A percentile compares a stretch with the other conserved stretches of the same genome.
These are phyloP conservation scores for Davidsoniella australis DNA, from an alignment of 2,329 filamentous ascomycete genomes.

Conservation along the genomic window DNA sequence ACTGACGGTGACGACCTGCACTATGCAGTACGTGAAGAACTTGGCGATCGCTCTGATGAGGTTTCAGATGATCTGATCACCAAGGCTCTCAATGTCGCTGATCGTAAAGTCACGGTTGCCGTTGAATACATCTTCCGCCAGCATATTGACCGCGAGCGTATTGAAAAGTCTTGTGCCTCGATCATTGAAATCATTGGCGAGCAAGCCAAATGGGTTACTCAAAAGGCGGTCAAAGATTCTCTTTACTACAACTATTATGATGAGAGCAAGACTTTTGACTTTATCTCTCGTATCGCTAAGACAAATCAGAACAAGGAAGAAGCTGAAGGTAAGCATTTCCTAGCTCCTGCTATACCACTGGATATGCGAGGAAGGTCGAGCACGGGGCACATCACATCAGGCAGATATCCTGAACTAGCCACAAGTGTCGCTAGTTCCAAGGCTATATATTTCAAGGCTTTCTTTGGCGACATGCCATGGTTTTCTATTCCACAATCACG, in stretches of 20 bases:
- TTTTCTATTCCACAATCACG: constrained; percentile 51
- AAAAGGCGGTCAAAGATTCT: constrained; percentile 56
- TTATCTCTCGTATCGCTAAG: constrained; percentile 39
- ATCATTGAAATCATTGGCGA: constrained; percentile 28
- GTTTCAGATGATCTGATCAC: constrained; percentile 8
- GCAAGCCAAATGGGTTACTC: constrained; percentile 29
- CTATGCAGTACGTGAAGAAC: constrained; percentile 1
- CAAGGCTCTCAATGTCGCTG: not conserved
- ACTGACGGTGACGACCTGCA: constrained; percentile 1
- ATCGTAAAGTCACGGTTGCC: not conserved
- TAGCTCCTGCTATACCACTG: not conserved
- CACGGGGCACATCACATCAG: too few species aligned
- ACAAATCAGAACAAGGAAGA: constrained; percentile 26
- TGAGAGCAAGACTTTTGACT: constrained; percentile 58
- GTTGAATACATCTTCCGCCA: constrained; percentile 7
- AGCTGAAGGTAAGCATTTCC: constrained; percentile 24
- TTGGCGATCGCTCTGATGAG: constrained; percentile 8
- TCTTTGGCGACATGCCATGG: constrained; percentile 82
- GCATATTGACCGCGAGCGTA: constrained; percentile 6
- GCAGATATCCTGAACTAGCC: not conserved
- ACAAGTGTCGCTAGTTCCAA: not conserved
- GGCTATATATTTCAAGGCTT: constrained; percentile 20
- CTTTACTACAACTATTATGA: constrained; percentile 88
- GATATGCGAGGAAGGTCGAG: not conserved
- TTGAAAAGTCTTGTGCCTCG: not conserved